phyloP scores from a whole-genome alignment of 768 basidiomycete genomes.

The Agrocybe praecox region DNA sequence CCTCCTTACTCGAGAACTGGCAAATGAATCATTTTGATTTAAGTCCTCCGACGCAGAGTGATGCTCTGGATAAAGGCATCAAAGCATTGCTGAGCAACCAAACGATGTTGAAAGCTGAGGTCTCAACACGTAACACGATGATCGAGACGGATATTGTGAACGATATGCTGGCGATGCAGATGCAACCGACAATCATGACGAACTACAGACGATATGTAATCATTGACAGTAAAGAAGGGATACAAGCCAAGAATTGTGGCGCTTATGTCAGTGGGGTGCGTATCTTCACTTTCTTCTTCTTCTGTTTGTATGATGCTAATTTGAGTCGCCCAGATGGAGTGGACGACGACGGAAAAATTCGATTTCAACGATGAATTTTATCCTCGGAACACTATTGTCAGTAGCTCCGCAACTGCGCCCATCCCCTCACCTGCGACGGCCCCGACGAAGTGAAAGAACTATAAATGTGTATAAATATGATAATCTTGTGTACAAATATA shows the following conservation, averaged over 20 bases:
- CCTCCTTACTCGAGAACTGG: slow-evolving; percentile 33
- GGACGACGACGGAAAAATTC: slow-evolving; percentile 45
- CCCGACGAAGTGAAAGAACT: too few relatives aligned
- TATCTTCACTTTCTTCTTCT: slow-evolving; percentile 1
- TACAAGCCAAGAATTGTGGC: slow-evolving; percentile 3
- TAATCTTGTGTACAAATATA: too few relatives aligned
- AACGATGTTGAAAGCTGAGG: slow-evolving; percentile 12
- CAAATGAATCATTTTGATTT: slow-evolving; percentile 32
- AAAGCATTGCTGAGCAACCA: slow-evolving; percentile 34
- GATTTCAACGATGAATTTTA: slow-evolving; percentile 64
- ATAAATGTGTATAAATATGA: too few relatives aligned
- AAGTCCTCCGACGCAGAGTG: slow-evolving; percentile 34
- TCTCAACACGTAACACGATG: slow-evolving; percentile 31
- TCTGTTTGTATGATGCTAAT: neutral
- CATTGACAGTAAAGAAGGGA: slow-evolving; percentile 42
- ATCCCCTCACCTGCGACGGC: too few relatives aligned
- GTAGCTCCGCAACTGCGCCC: neutral
- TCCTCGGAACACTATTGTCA: slow-evolving; percentile 21
- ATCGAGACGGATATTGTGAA: slow-evolving; percentile 49
- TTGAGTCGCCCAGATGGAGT: slow-evolving; percentile 52
- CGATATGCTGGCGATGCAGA: slow-evolving; percentile 57
- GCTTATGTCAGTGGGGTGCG: slow-evolving; percentile 43
- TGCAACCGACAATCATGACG: slow-evolving; percentile 64
- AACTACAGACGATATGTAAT: slow-evolving; percentile 69
- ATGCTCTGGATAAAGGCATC: slow-evolving; percentile 46